Conservation (phyloP, 441 rosid species). For the Corymbia citriodora region DNA sequence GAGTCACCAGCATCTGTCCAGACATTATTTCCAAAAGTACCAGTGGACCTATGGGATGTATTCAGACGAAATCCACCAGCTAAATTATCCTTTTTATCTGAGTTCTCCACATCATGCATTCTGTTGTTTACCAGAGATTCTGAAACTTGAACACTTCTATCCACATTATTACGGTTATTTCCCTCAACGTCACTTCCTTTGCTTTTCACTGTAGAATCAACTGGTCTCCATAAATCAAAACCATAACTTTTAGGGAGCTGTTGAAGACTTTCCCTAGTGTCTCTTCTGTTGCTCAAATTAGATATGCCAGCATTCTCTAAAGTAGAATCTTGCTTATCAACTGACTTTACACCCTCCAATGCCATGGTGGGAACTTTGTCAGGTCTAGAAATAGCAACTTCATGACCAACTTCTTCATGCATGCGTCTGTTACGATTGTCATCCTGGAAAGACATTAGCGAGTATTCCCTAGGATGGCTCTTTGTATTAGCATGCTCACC, state of each 20-base stretch:
- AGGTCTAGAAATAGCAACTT: conserved; percentile 36
- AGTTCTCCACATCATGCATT: conserved; percentile 17
- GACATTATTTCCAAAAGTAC: conserved; percentile 28
- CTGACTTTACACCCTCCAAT: conserved; percentile 24
- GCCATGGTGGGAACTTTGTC: conserved; percentile 31
- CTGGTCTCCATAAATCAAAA: conserved; percentile 41
- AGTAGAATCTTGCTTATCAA: conserved; percentile 21
- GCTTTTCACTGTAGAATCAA: conserved; percentile 18
- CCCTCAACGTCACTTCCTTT: conserved; percentile 16
- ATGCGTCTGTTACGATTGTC: conserved; percentile 10
- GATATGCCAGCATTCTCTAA: conserved; percentile 21
- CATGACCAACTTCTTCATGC: conserved; percentile 30
- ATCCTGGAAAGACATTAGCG: conserved; percentile 26
- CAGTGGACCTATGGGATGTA: conserved; percentile 19
- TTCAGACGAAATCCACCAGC: conserved; percentile 28
- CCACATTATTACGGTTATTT: conserved; percentile 21
- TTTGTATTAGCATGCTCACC: conserved; percentile 16
- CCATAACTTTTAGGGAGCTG: conserved; percentile 21
- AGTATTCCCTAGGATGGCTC: conserved; percentile 31
- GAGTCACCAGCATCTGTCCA: conserved; percentile 43
- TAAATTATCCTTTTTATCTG: conserved; percentile 28
- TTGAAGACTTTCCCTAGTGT: conserved; percentile 27
- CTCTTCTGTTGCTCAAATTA: conserved; percentile 28
- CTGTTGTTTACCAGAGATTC: conserved; percentile 43
- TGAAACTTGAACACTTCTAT: conserved; percentile 28